Percentiles rank a stretch among this genome's conserved stretches.
These are phyloP conservation scores for Phaeoacremonium minimum DNA, from an alignment of 2,329 filamentous ascomycete genomes.

Conservation along the genomic window DNA sequence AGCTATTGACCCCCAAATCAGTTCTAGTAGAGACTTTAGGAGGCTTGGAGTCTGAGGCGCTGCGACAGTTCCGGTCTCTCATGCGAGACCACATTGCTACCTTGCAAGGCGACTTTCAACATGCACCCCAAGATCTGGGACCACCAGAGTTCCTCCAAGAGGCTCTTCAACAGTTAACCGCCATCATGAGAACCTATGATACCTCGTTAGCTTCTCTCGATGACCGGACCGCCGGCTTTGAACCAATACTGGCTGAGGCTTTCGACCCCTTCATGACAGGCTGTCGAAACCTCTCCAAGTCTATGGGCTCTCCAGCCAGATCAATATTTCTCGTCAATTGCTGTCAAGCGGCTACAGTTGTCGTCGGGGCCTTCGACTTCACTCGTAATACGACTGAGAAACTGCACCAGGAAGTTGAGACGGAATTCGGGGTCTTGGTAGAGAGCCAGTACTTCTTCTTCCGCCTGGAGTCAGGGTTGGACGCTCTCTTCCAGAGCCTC, in stretches of 20 bases:
- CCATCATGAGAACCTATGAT: slow-evolving; percentile 83
- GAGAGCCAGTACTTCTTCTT: slow-evolving; percentile 71
- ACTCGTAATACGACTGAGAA: slow-evolving; percentile 49
- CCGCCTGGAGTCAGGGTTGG: slow-evolving; percentile 68
- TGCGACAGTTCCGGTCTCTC: slow-evolving; percentile 76
- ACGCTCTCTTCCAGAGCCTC: slow-evolving; percentile 57
- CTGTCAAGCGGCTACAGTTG: slow-evolving; percentile 51
- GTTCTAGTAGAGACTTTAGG: slow-evolving; percentile 65
- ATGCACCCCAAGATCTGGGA: slow-evolving; percentile 66
- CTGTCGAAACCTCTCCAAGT: slow-evolving; percentile 65
- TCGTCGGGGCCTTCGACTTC: slow-evolving; percentile 60
- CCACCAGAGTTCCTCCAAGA: slow-evolving; percentile 78
- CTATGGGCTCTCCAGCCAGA: slow-evolving; percentile 53
- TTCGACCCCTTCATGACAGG: slow-evolving; percentile 81
- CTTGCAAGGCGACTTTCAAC: slow-evolving; percentile 67
- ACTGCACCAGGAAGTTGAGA: slow-evolving; percentile 52
- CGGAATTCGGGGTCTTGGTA: slow-evolving; percentile 53
- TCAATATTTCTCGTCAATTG: slow-evolving; percentile 75
- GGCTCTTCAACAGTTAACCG: slow-evolving; percentile 70
- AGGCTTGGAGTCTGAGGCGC: slow-evolving; percentile 68
- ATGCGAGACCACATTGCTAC: slow-evolving; percentile 76
- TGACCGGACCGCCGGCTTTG: slow-evolving; percentile 64
- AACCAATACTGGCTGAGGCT: slow-evolving; percentile 69
- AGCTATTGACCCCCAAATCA: slow-evolving; percentile 67
- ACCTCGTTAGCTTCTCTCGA: slow-evolving; percentile 64